These are phyloP conservation scores for Poa pratensis DNA, from an alignment of 176 grass and related monocot species.

Conservation along the genomic window DNA sequence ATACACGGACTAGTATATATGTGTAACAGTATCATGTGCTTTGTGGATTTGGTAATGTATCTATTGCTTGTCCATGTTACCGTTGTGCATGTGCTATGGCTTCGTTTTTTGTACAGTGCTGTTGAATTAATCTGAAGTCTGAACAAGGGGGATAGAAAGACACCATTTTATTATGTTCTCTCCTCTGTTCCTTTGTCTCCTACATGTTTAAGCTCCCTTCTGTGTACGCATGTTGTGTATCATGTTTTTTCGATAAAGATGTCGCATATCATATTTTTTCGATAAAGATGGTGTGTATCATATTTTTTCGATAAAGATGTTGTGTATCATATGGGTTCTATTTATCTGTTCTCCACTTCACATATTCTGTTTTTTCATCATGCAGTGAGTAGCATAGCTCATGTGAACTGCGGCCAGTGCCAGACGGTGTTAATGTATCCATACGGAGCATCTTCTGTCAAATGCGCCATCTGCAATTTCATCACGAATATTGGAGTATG, in stretches of 20 bases:
- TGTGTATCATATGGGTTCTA: slow-evolving; percentile 19
- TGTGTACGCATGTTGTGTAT: slow-evolving; percentile 19
- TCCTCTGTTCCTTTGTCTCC: neutral
- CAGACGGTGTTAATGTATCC: slow-evolving; percentile 82
- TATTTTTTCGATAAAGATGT: neutral
- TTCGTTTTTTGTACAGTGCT: neutral
- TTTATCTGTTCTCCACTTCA: slow-evolving; percentile 3
- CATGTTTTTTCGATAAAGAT: neutral
- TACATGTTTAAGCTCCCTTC: neutral
- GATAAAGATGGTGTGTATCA: slow-evolving; percentile 15
- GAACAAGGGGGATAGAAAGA: slow-evolving; percentile 21
- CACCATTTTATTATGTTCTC: slow-evolving; percentile 6
- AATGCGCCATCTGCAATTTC: slow-evolving; percentile 89
- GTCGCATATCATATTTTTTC: neutral
- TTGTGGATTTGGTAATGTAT: slow-evolving; percentile 5
- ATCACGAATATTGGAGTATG: slow-evolving; percentile 71
- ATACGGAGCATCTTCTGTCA: slow-evolving; percentile 78
- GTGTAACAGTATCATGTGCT: neutral
- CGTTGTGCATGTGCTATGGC: neutral
- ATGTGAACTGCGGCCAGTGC: slow-evolving; percentile 82
- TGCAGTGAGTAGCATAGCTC: slow-evolving; percentile 76
- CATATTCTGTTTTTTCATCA: slow-evolving; percentile 37
- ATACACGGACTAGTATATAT: neutral
- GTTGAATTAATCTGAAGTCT: slow-evolving; percentile 25
- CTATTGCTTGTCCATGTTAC: slow-evolving; percentile 12